Conservation (phyloP, 495 filamentous ascomycete species). For the Choiromyces venosus region DNA sequence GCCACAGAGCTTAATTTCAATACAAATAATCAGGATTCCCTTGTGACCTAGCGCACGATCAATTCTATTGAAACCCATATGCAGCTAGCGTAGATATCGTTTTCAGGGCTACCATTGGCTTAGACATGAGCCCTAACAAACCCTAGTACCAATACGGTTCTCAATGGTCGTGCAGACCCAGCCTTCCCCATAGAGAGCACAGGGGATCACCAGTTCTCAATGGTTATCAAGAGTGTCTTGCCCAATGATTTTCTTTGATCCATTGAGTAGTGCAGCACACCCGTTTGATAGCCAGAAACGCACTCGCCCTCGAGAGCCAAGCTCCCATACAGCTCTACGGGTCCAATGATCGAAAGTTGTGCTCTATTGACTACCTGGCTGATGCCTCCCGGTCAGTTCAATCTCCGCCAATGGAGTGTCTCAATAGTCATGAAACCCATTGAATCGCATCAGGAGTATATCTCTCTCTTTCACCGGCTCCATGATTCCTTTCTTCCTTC, state of each 20-base stretch:
- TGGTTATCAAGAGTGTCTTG: background rate
- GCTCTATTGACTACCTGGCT: background rate
- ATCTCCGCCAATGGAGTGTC: background rate
- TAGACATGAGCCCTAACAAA: background rate
- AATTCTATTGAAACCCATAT: background rate
- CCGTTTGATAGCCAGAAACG: background rate
- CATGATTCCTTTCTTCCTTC: background rate
- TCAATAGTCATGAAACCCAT: background rate
- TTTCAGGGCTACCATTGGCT: background rate
- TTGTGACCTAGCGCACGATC: background rate
- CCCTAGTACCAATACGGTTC: background rate
- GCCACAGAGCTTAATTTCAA: background rate
- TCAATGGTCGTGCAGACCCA: background rate
- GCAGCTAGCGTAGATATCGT: background rate
- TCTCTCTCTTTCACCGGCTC: background rate
- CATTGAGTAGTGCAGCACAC: background rate
- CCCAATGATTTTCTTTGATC: background rate
- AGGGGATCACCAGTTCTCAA: background rate
- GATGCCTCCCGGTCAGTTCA: background rate
- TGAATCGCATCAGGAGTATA: background rate
- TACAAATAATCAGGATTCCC: background rate
- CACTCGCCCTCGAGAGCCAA: background rate
- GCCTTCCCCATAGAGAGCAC: background rate
- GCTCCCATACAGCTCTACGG: background rate
- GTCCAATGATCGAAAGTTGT: background rate